Percentiles rank a stretch among this genome's conserved stretches.
Evolutionary conservation across 129 eudicot genomes (phyloP).

Genomic region (Ambrosia artemisiifolia): DNA sequence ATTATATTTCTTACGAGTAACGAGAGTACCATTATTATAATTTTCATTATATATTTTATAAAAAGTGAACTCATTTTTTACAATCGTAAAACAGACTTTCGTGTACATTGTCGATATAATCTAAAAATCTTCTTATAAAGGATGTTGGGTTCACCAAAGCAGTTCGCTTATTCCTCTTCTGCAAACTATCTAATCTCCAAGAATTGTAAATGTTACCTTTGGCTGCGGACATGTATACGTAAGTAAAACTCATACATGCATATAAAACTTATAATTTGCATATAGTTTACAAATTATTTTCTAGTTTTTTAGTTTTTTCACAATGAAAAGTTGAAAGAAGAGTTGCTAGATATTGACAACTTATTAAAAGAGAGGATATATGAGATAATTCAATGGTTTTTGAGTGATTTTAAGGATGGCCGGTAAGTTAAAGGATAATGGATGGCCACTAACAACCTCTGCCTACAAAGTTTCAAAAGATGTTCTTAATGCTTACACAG

Average conservation of each 20-base stretch:
- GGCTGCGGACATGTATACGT: constrained; percentile 6
- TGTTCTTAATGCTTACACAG: constrained; percentile 12
- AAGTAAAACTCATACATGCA: not conserved
- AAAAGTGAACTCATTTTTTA: no score
- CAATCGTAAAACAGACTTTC: no score
- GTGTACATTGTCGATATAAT: no score
- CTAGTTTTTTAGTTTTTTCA: constrained; percentile 15
- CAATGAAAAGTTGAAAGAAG: constrained; percentile 16
- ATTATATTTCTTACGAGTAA: no score
- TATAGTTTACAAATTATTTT: not conserved
- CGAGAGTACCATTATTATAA: no score
- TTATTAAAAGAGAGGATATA: constrained; percentile 2
- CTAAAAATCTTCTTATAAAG: no score
- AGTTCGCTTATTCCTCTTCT: constrained; percentile 6
- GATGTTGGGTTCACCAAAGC: no score
- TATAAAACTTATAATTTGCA: not conserved
- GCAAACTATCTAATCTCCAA: constrained; percentile 15
- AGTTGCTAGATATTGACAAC: constrained; percentile 7
- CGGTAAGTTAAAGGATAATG: constrained; percentile 5
- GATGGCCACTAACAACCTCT: constrained; percentile 13
- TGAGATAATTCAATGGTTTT: constrained; percentile 3
- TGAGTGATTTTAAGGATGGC: constrained; percentile 8
- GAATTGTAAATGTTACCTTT: constrained; percentile 9
- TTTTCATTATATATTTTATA: no score
- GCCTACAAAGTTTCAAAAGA: constrained; percentile 15